Evolutionary conservation across 306 rosid genomes (phyloP), one percentile per base, ranked within the genome.

Genomic region (Quercus wislizeni): DNA sequence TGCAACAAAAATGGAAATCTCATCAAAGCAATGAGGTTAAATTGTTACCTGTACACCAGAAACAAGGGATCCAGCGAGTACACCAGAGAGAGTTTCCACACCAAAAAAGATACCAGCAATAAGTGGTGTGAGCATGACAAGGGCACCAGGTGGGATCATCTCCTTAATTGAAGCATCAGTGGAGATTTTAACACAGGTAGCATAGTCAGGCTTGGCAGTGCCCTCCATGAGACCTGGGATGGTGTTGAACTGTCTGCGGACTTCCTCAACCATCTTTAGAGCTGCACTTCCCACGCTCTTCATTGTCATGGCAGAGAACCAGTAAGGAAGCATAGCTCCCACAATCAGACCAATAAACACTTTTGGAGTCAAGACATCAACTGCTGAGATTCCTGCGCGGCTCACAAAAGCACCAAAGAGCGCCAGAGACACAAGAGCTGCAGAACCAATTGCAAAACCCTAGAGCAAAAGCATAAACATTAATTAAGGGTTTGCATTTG

Each of bases 271-370:
- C 99, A 96, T 96, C 90, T 91, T 90, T 1, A 96, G 84, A 28
- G 99, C 99, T 46, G 98, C 99, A 68, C 90, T 96, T 83, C 99
- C 99, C 70, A 96, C 98, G 77, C 98, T 96, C 90, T 96, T 96
- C 99, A 93, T 90, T 59, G 98, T 96, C 98, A 93, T 96, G 79
- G 99, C 96, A 65, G 98, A 96, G 86, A 96, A 96, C 98, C 99
- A 96, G 81, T 93, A 96, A 2, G 99, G 99, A 79, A 96, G 97
- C 99, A 96, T 96, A 0, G 98, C 93, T 51, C 99, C 98, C 58
- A 91, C 98, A 8, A 93, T 65, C 83, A 93, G 80, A 74, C 98
- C 98, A 73, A 96, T 96, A 30, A 96, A 88, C 81, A 96, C 99
- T 84, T 91, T 93, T 12, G 98, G 97, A 31, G 97, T 90, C 90